Evolutionary conservation across 2,329 filamentous ascomycete species (phyloP), one percentile per base, ranked within the genome.

Genomic region (Penicillium sclerotiorum): DNA sequence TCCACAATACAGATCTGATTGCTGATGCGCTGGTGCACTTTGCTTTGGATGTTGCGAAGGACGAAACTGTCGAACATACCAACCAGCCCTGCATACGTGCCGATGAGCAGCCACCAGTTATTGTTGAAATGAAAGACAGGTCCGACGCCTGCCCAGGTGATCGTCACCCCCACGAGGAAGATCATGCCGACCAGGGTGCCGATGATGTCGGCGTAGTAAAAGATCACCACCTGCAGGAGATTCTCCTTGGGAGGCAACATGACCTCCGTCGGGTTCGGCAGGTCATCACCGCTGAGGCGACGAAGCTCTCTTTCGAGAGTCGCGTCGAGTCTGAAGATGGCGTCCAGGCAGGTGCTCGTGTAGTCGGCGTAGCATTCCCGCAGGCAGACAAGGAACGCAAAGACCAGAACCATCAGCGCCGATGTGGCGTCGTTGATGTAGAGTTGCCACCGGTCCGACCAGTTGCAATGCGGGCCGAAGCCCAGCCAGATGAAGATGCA

Each of bases 51-150:
- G 45, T 78, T 77, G 28, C 73, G 72, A 11, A 78, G 66, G 12
- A 78, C 67, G 49, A 78, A 78, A 21, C 72, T 71, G 53, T 77
- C 74, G 25, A 73, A 65, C 42, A 77, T 66, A 2, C 76, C 75
- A 38, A 78, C 65, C 5, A 78, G 65, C 2, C 76, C 75, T 0
- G 76, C 74, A 53, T 77, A 78, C 0, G 75, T 78, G 11, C 76
- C 76, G 40, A 78, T 77, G 13, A 77, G 66, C 0, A 78, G 68
- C 70, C 73, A 77, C 76, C 76, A 78, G 59, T 74, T 77, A 49
- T 65, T 59, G 49, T 70, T 66, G 55, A 73, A 78, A 2, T 65
- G 37, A 49, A 78, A 66, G 4, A 64, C 37, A 4, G 69, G 69
- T 1, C 75, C 75, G 8, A 75, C 62, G 5, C 65, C 58, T 8